phyloP scores from a whole-genome alignment of 805 yeast species.

The Saccharomycopsis capsularis region DNA sequence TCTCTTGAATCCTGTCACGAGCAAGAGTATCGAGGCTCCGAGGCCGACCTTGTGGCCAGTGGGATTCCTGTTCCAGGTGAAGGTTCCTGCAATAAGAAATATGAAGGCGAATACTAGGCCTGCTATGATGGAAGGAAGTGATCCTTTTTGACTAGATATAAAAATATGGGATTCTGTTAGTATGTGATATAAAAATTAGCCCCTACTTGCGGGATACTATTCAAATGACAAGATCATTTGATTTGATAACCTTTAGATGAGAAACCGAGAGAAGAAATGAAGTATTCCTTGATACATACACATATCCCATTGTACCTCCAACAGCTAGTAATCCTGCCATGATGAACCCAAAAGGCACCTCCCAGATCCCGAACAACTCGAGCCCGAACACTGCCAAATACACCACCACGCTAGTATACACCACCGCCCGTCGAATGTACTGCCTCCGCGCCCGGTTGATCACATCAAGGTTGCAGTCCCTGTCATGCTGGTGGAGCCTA shows the following conservation, averaged over 20 bases:
- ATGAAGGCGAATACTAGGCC: conserved; percentile 5
- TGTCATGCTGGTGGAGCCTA: conserved; percentile 6
- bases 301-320: conserved; percentile 11
- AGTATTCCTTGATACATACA: background rate
- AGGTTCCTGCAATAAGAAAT: background rate
- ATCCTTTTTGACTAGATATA: conserved; percentile 1
- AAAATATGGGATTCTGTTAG: background rate
- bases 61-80: background rate
- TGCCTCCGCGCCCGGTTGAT: conserved; percentile 2
- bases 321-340: conserved; percentile 8
- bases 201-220: no score
- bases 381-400: conserved; percentile 2
- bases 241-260: no score
- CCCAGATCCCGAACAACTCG: conserved; percentile 7
- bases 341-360: conserved; percentile 14
- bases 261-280: background rate
- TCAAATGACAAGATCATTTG: no score
- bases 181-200: background rate
- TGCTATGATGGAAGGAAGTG: conserved; percentile 8
- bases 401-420: background rate
- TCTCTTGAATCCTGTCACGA: conserved; percentile 10
- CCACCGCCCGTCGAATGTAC: background rate
- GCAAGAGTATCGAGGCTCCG: conserved; percentile 4
- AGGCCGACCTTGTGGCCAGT: conserved; percentile 12
- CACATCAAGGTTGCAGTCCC: conserved; percentile 7